Evolutionary conservation across 768 basidiomycete genomes (phyloP).

Genomic region (Favolaschia claudopus): DNA sequence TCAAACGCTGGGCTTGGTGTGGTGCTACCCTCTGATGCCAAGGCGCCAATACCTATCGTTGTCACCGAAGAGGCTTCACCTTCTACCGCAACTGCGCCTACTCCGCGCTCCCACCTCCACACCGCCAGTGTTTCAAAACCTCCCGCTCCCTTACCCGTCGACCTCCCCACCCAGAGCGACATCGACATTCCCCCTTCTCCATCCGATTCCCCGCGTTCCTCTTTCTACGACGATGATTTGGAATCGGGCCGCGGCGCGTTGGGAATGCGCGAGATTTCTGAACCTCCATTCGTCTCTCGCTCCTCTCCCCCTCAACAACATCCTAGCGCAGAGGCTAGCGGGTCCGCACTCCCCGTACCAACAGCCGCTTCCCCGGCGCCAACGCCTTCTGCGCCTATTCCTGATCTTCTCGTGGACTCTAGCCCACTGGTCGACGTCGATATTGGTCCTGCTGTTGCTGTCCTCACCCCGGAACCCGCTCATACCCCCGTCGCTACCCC

Average conservation of each 20-base stretch:
- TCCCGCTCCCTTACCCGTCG: slow-evolving; percentile 74
- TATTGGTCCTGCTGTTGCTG: slow-evolving; percentile 13
- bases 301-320: slow-evolving; percentile 12
- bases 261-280: slow-evolving; percentile 46
- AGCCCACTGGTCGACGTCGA: slow-evolving; percentile 43
- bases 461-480: slow-evolving; percentile 2
- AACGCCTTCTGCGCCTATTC: slow-evolving; percentile 39
- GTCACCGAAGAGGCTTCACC: slow-evolving; percentile 48
- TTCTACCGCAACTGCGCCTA: slow-evolving; percentile 37
- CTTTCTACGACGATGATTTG: slow-evolving; percentile 57
- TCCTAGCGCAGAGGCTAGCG: slow-evolving; percentile 5
- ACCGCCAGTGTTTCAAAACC: slow-evolving; percentile 72
- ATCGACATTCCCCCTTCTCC: slow-evolving; percentile 56
- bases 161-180: slow-evolving; percentile 70
- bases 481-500: background rate
- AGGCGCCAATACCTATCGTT: slow-evolving; percentile 72
- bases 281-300: slow-evolving; percentile 31
- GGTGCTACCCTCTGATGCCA: slow-evolving; percentile 32
- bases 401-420: slow-evolving; percentile 59
- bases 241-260: slow-evolving; percentile 56
- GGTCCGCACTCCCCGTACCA: slow-evolving; percentile 23
- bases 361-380: slow-evolving; percentile 27
- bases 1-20: slow-evolving; percentile 57
- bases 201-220: slow-evolving; percentile 52
- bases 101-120: slow-evolving; percentile 46